A percentile compares a stretch with the other conserved stretches of the same genome.
Conservation (phyloP, 192 early-diverging fungal species). For the Lobosporangium transversale region DNA sequence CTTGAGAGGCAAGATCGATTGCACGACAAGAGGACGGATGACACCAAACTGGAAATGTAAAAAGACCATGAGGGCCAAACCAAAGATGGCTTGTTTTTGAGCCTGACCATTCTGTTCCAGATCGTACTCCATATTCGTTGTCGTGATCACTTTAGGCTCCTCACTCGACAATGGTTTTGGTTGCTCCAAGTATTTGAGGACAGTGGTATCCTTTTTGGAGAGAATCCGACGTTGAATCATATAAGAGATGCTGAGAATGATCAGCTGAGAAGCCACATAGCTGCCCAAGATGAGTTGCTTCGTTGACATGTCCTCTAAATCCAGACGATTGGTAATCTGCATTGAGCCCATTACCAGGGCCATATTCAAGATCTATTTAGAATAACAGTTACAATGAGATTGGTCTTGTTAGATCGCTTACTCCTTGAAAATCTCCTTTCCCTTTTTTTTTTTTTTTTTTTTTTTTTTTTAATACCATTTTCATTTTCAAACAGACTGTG, state of each 20-base stretch:
- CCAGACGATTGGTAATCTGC: slow-evolving; percentile 69
- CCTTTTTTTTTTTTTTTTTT: no score
- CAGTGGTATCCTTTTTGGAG: slow-evolving; percentile 86
- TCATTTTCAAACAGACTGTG: no score
- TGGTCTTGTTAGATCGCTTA: neutral
- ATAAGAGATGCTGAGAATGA: slow-evolving; percentile 58
- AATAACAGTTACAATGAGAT: neutral
- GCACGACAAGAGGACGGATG: slow-evolving; percentile 87
- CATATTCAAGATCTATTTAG: slow-evolving; percentile 57
- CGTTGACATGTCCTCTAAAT: slow-evolving; percentile 71
- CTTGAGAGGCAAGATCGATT: slow-evolving; percentile 84
- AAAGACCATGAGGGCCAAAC: slow-evolving; percentile 74
- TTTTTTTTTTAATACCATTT: no score
- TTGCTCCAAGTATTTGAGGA: slow-evolving; percentile 81
- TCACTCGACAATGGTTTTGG: slow-evolving; percentile 60
- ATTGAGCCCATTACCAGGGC: slow-evolving; percentile 70
- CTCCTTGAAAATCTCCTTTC: neutral
- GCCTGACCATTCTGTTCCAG: slow-evolving; percentile 69
- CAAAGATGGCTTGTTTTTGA: slow-evolving; percentile 74
- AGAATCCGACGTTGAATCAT: slow-evolving; percentile 58
- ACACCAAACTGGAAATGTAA: slow-evolving; percentile 91
- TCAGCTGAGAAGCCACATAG: slow-evolving; percentile 66
- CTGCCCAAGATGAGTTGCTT: slow-evolving; percentile 62
- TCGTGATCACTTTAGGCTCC: slow-evolving; percentile 63
- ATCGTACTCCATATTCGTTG: slow-evolving; percentile 83